A percentile compares a stretch with the other conserved stretches of the same genome.
Conservation (phyloP, 179 eudicot genomes). For the Carnegiea gigantea region DNA sequence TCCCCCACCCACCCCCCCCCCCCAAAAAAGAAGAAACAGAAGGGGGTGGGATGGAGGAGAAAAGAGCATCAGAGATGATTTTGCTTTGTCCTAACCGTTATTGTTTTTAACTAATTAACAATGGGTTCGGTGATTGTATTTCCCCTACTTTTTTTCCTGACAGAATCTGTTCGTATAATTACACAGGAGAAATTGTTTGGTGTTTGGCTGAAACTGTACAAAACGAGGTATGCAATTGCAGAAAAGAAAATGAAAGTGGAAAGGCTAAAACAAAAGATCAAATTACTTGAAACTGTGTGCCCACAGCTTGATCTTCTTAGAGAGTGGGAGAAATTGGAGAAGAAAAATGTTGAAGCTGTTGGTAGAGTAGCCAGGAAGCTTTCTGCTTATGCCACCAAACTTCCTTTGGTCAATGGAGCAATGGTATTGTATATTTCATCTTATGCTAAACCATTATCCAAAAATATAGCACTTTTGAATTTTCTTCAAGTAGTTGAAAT, state of each 20-base stretch:
- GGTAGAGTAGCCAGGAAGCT: slow-evolving; percentile 63
- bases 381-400: slow-evolving; percentile 58
- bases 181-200: slow-evolving; percentile 60
- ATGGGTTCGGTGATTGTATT: background rate
- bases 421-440: slow-evolving; percentile 35
- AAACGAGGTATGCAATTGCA: slow-evolving; percentile 46
- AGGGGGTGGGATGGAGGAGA: too few species aligned
- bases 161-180: background rate
- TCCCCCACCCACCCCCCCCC: too few species aligned
- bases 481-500: too few species aligned
- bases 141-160: background rate
- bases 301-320: slow-evolving; percentile 54
- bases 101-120: too few species aligned
- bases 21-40: too few species aligned
- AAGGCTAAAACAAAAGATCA: slow-evolving; percentile 53
- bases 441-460: background rate
- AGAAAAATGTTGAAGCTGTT: slow-evolving; percentile 61
- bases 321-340: slow-evolving; percentile 65
- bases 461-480: too few species aligned
- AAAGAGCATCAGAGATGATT: background rate
- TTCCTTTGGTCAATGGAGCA: slow-evolving; percentile 69
- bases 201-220: slow-evolving; percentile 55
- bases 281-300: slow-evolving; percentile 39
- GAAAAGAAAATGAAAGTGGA: slow-evolving; percentile 52
- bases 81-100: background rate